Evolutionary conservation across 1,139 yeast species (phyloP).

Genomic region (Sugiyamaella pinicola): DNA sequence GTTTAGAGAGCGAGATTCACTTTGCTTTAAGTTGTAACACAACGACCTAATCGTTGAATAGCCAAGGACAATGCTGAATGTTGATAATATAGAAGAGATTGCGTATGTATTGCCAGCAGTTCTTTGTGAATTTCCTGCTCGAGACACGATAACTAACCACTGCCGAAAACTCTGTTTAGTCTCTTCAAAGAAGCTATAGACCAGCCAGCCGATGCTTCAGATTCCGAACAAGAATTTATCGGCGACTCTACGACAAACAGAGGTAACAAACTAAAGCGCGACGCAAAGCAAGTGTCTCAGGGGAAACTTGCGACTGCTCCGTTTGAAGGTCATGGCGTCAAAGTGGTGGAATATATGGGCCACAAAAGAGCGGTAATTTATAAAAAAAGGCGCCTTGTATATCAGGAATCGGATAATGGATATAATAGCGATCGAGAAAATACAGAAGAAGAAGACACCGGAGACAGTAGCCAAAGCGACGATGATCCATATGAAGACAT

Average conservation of each 20-base stretch:
- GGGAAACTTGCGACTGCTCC: conserved; percentile 45
- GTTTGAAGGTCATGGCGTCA: conserved; percentile 38
- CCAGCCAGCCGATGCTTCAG: conserved; percentile 31
- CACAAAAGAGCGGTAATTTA: conserved; percentile 42
- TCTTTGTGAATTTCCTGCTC: neutral
- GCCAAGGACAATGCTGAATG: neutral
- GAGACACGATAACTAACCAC: neutral
- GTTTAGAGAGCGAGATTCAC: neutral
- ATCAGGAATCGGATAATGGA: conserved; percentile 26
- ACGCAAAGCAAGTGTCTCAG: conserved; percentile 47
- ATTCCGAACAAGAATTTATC: conserved; percentile 31
- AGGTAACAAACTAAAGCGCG: conserved; percentile 60
- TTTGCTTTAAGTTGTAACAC: too few species aligned
- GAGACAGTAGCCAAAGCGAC: conserved; percentile 41
- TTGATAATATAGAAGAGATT: conserved; percentile 21
- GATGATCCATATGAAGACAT: conserved; percentile 46
- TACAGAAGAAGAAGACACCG: conserved; percentile 33
- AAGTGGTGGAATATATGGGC: conserved; percentile 42
- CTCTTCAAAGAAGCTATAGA: conserved; percentile 29
- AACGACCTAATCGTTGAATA: neutral
- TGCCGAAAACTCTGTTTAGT: conserved; percentile 6
- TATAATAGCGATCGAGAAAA: conserved; percentile 21
- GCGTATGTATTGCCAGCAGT: conserved; percentile 18
- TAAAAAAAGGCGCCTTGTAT: conserved; percentile 31
- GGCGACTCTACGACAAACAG: conserved; percentile 49